Percentiles rank a stretch among this genome's conserved stretches.
Conservation (phyloP, 371 early-diverging fungal genomes). For the Nematocida minor region DNA sequence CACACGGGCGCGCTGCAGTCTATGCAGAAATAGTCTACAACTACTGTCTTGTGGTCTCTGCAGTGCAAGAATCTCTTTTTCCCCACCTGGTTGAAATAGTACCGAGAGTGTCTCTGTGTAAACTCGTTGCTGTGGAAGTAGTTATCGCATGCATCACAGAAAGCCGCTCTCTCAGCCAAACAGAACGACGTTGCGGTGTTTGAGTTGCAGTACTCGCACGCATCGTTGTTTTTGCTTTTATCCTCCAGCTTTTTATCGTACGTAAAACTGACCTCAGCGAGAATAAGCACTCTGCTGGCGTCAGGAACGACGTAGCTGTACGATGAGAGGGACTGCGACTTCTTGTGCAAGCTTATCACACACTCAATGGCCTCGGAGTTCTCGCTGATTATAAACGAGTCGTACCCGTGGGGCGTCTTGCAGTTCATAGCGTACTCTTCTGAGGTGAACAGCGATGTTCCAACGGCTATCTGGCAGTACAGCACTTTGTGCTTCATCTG, state of each 20-base stretch:
- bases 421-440: conserved; percentile 58
- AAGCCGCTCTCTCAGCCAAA: conserved; percentile 64
- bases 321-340: not conserved
- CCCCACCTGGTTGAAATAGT: conserved; percentile 61
- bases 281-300: conserved; percentile 51
- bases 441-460: conserved; percentile 58
- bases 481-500: conserved; percentile 58
- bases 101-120: conserved; percentile 60
- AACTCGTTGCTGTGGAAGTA: conserved; percentile 63
- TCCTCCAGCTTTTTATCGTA: conserved; percentile 64
- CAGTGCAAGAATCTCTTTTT: conserved; percentile 64
- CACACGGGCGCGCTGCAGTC: conserved; percentile 63
- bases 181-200: conserved; percentile 59
- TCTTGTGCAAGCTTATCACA: conserved; percentile 15
- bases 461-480: conserved; percentile 64
- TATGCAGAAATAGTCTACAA: conserved; percentile 63
- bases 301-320: conserved; percentile 63
- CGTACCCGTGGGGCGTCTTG: conserved; percentile 56
- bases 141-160: conserved; percentile 63
- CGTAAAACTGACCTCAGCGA: conserved; percentile 63
- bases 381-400: conserved; percentile 55
- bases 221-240: conserved; percentile 43
- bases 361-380: not conserved
- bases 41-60: conserved; percentile 47
- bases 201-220: conserved; percentile 61